Conservation (phyloP, 2,329 filamentous ascomycete species). For the Alternaria sp. region DNA sequence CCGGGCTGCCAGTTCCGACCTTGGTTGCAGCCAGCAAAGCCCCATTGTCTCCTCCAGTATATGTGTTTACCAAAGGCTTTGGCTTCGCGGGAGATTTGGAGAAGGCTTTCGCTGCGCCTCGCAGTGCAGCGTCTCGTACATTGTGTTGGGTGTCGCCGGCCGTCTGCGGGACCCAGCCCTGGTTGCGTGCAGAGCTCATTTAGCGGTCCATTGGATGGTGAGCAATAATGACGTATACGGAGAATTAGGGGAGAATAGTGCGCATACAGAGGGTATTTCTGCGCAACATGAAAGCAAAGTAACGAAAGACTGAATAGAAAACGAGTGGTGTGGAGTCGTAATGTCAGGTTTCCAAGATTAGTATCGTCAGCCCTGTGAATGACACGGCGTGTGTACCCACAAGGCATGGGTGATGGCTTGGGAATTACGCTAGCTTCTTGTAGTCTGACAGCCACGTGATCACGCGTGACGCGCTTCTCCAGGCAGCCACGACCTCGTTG, state of each 20-base stretch:
- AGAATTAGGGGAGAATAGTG: slow-evolving; percentile 2
- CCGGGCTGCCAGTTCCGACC: slow-evolving; percentile 43
- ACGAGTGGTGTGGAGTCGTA: slow-evolving; percentile 19
- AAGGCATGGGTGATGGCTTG: slow-evolving; percentile 11
- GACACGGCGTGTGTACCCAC: slow-evolving; percentile 11
- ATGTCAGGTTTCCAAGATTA: slow-evolving; percentile 16
- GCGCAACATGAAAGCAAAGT: slow-evolving; percentile 14
- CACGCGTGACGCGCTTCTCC: slow-evolving; percentile 24
- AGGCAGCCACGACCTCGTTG: slow-evolving; percentile 16
- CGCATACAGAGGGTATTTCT: slow-evolving; percentile 13
- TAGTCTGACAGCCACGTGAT: slow-evolving; percentile 20
- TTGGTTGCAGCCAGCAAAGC: slow-evolving; percentile 57
- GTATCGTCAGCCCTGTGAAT: slow-evolving; percentile 17
- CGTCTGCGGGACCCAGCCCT: slow-evolving; percentile 37
- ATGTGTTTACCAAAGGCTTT: slow-evolving; percentile 51
- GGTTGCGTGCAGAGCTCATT: slow-evolving; percentile 49
- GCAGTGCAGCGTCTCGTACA: slow-evolving; percentile 56
- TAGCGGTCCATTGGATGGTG: slow-evolving; percentile 44
- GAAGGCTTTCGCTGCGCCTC: slow-evolving; percentile 60
- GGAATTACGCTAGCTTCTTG: slow-evolving; percentile 16
- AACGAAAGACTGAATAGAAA: slow-evolving; percentile 25
- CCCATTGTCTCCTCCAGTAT: slow-evolving; percentile 52
- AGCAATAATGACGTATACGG: slow-evolving; percentile 23
- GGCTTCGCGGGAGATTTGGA: slow-evolving; percentile 54
- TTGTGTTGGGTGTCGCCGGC: slow-evolving; percentile 49